phyloP scores from a whole-genome alignment of 2,329 filamentous ascomycete species.

The Claviceps sp. region DNA sequence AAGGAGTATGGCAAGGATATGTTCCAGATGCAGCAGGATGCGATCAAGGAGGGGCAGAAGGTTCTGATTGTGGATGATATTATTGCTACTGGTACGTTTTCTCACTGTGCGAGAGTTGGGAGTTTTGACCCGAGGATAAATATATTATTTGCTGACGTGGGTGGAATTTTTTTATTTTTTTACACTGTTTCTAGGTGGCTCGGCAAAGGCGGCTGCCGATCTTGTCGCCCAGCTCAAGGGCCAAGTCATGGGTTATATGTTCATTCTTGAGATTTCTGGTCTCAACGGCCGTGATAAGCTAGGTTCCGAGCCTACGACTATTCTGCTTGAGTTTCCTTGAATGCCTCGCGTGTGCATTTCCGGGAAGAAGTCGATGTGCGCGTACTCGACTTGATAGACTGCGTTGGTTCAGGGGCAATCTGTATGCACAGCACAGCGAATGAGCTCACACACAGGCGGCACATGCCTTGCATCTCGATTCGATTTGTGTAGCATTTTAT shows the following conservation, averaged over 20 bases:
- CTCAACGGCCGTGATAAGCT: slow-evolving; percentile 88
- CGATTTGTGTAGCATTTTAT: too few species aligned
- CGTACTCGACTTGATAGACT: background rate
- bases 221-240: slow-evolving; percentile 81
- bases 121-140: too few species aligned
- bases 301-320: slow-evolving; percentile 61
- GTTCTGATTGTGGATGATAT: slow-evolving; percentile 95
- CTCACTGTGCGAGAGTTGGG: background rate
- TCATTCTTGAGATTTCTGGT: slow-evolving; percentile 91
- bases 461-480: too few species aligned
- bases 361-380: background rate
- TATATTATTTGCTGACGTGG: background rate
- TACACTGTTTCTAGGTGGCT: slow-evolving; percentile 57
- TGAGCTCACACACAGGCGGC: too few species aligned
- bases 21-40: slow-evolving; percentile 90
- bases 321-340: slow-evolving; percentile 53
- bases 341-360: background rate
- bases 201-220: slow-evolving; percentile 73
- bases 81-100: slow-evolving; percentile 78
- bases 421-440: too few species aligned
- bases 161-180: too few species aligned
- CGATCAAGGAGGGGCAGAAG: slow-evolving; percentile 73
- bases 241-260: slow-evolving; percentile 75
- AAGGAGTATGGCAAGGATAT: slow-evolving; percentile 95
- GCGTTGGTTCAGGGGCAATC: too few species aligned